Evolutionary conservation across 805 yeast genomes (phyloP), one percentile per base, ranked within the genome.

Genomic region (Metschnikowia aberdeeniae): DNA sequence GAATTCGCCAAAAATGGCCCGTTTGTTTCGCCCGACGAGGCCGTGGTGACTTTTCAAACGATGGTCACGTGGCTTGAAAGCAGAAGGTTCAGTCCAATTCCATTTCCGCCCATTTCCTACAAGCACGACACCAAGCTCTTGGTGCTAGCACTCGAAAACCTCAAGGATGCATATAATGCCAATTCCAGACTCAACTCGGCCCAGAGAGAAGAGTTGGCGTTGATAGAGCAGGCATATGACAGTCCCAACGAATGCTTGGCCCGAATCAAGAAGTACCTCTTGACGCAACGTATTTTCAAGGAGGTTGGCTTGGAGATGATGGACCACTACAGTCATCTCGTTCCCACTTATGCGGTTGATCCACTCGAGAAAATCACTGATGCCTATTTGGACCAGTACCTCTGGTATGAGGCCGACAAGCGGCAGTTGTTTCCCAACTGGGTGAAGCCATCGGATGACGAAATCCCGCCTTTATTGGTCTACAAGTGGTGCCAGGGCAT

Each of bases 161-260:
- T 93, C 62, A 89, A 92, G 56, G 96, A 88, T 50, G 76, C 82
- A 5, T 90, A 84, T 58, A 68, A 63, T 41, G 72, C 75, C 9
- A 80, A 81, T 42, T 78, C 87, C 19, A 71, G 96, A 46, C 68
- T 93, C 52, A 92, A 89, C 56, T 83, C 95, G 5, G 72, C 84
- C 7, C 96, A 93, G 63, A 75, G 97, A 52, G 97, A 92, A 64
- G 99, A 93, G 57, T 68, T 93, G 49, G 93, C 97, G 0, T 70
- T 92, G 50, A 89, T 93, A 38, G 99, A 93, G 59, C 95, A 89
- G 58, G 98, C 98, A 0, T 93, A 89, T 61, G 99, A 93, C 58
- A 88, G 89, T 55, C 99, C 99, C 0, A 96, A 89, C 61, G 98
- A 95, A 59, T 84, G 90, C 50, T 70, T 93, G 46, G 85, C 84